Evolutionary conservation across 2,329 filamentous ascomycete genomes (phyloP), one percentile per base, ranked within the genome.

Genomic region (Diaporthe ampelina): DNA sequence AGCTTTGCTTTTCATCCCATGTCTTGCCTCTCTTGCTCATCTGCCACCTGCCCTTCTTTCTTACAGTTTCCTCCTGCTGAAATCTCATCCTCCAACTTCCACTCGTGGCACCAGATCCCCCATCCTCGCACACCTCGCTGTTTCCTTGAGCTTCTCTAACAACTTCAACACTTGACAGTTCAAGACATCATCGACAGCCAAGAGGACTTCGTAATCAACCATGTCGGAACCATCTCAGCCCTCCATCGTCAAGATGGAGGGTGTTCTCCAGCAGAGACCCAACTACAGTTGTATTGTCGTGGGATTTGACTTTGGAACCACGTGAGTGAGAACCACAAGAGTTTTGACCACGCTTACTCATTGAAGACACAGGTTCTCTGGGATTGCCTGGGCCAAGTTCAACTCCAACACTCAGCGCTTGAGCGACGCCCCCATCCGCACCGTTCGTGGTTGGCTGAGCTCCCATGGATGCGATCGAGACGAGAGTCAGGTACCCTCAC

Each of bases 301-400:
- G 3, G 63, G 45, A 1, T 26, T 68, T 1, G 63, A 54, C n/a
- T 13, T 26, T 15, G 63, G 63, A 17, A 68, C 63, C 0, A 68
- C 63, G 63, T 68, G 26, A 8, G 63, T 68, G 11, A 0, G 35
- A 1, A 0, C 2, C 3, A 9, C n/a, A 26, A 0, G 0, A 13
- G 0, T 15, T 24, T 3, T 8, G 1, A 6, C 0, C 7, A 13
- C 5, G 0, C 32, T 13, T 54, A n/a, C 63, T 67, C 1, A 37
- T 9, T 1, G 4, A 4, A 17, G n/a, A 11, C 3, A 3, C 13
- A 67, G 63, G 0, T 37, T 37, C 10, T 52, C 63, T n/a, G 63
- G 63, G 6, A 6, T 54, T 67, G 32, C 45, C 4, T 68, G 32
- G 21, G 21, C 10, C 19, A 1, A 6, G 1, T 10, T 19, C 17